A percentile compares a stretch with the other conserved stretches of the same genome.
These are phyloP conservation scores for Bretschneidera sinensis DNA, from an alignment of 345 rosid genomes.

Conservation along the genomic window DNA sequence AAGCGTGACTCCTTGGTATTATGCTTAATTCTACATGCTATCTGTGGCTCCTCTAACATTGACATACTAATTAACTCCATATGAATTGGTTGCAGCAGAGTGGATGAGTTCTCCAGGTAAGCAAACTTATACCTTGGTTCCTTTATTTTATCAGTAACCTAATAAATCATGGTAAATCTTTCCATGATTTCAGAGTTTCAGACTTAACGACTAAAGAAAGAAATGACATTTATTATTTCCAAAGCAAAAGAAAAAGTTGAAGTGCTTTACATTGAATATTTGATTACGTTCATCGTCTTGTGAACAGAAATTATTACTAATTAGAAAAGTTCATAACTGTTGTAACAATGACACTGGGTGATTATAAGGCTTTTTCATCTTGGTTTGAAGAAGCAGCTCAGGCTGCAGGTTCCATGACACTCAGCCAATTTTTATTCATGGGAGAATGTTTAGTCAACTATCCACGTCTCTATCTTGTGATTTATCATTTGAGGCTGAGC, in stretches of 20 bases:
- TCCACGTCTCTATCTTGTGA: not conserved
- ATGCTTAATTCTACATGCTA: constrained; percentile 21
- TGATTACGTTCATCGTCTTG: not conserved
- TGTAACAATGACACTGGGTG: not conserved
- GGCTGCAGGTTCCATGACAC: not conserved
- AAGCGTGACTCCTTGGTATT: not conserved
- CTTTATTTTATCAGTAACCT: no score
- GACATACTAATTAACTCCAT: constrained; percentile 21
- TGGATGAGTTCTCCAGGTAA: constrained; percentile 93
- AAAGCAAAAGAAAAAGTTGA: not conserved
- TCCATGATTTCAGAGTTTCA: no score
- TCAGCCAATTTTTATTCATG: not conserved
- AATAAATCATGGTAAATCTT: no score
- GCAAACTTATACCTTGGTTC: constrained; percentile 12
- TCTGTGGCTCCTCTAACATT: constrained; percentile 17
- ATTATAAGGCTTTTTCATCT: not conserved
- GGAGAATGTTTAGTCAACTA: constrained; percentile 7
- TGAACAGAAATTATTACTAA: no score
- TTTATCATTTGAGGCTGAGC: constrained; percentile 3
- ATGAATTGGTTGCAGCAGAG: constrained; percentile 51
- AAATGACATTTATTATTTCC: no score
- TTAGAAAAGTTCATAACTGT: not conserved
- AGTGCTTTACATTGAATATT: not conserved
- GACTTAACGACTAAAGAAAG: no score
- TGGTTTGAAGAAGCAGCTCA: constrained; percentile 10